Percentiles rank a stretch among this genome's conserved stretches.
Conservation (phyloP, 164 flowering plant genomes). For the Aristolochia contorta region DNA sequence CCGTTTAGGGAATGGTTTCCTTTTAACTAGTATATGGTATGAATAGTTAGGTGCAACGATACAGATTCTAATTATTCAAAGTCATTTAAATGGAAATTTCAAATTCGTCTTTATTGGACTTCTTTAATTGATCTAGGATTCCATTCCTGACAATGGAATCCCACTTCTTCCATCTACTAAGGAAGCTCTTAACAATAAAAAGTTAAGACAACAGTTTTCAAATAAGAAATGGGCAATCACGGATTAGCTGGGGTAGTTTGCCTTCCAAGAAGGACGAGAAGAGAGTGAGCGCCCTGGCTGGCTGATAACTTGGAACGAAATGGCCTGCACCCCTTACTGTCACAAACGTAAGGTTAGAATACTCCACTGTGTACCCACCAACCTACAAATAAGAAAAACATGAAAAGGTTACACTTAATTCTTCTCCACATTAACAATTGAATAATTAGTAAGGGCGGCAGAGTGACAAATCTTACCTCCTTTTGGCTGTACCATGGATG, state of each 20-base stretch:
- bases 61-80: too few species aligned
- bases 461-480: constrained; percentile 11
- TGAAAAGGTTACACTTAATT: not conserved
- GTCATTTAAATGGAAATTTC: too few species aligned
- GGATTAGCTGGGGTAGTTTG: constrained; percentile 19
- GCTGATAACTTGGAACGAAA: constrained; percentile 62
- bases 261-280: constrained; percentile 47
- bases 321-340: constrained; percentile 84
- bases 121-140: too few species aligned
- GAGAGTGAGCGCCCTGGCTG: constrained; percentile 46
- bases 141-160: too few species aligned
- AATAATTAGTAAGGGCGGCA: too few species aligned
- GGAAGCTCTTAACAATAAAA: not conserved
- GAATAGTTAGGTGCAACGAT: too few species aligned
- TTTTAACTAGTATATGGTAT: too few species aligned
- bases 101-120: too few species aligned
- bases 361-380: constrained; percentile 50
- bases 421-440: not conserved
- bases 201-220: not conserved
- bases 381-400: constrained; percentile 24
- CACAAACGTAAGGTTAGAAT: constrained; percentile 52
- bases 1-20: too few species aligned
- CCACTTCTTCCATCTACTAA: too few species aligned
- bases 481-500: constrained; percentile 22
- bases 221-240: too few species aligned